Base-by-base conservation (phyloP, 345 rosid species). In the Hibiscus tridactylites region DNA sequence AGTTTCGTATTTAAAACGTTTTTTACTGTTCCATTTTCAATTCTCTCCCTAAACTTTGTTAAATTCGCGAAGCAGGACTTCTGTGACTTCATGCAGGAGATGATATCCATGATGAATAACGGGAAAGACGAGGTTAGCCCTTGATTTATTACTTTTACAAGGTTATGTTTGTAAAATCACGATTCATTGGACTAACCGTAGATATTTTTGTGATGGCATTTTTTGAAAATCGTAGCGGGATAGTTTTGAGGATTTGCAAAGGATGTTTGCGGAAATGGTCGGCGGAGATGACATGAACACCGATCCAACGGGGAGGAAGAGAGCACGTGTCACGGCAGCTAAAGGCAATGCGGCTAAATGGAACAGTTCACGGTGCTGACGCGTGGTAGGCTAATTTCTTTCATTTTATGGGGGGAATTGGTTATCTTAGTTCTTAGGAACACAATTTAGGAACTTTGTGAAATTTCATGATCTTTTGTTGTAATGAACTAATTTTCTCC, bases 41-140 rank as follows among this genome's bases (percentile, higher is more conserved):
- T 52, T 50, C 8, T 3, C 4, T 46, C 60, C n/a, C 59, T 61
- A 4, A 62, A 1, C 56, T 50, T 31, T 39, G 21, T 19, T 1
- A 49, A 52, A 50, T 63, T 52, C 37, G 10, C 37, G 0, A 29
- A 2, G 1, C 87, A 93, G 98, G 97, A 85, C 26, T 91, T 93
- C 58, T 83, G 90, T 26, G 94, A 80, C 26, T 91, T 93, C 63
- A 90, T 93, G 96, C 88, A 90, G 84, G 98, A 93, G 84, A 89
- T 93, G 98, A 57, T 93, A 68, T 81, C 92, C 6, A 86, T 93
- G 96, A 90, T 93, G 98, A 83, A 84, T 85, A 88, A 79, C 78
- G 91, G 87, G 58, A 86, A 91, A 77, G 91, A 83, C 76, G 93
- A 91, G 93, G 97, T 89, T 72, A 11, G 15, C 24, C 69, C 31